Evolutionary conservation across 1,284 basidiomycete species (phyloP).

Genomic region (Leccinum pachyderme): DNA sequence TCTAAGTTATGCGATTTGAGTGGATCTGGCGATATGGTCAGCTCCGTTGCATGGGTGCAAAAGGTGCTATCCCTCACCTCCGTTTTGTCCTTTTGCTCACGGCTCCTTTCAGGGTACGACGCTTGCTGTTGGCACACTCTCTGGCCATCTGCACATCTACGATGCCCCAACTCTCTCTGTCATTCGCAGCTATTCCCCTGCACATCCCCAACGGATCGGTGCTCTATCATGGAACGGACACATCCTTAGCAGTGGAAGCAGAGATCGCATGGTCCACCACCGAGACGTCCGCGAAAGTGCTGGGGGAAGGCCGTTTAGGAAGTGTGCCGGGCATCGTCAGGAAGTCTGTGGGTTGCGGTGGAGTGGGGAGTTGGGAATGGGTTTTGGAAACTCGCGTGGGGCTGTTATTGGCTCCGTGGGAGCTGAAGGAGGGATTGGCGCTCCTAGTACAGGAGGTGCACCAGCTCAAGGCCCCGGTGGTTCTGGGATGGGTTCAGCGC

Average conservation of each 20-base stretch:
- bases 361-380: slow-evolving; percentile 49
- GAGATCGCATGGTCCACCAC: slow-evolving; percentile 90
- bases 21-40: slow-evolving; percentile 64
- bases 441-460: slow-evolving; percentile 23
- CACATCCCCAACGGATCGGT: slow-evolving; percentile 88
- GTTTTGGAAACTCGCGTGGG: slow-evolving; percentile 28
- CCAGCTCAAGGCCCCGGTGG: slow-evolving; percentile 28
- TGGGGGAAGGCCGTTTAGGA: slow-evolving; percentile 66
- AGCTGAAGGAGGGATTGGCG: slow-evolving; percentile 23
- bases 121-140: slow-evolving; percentile 89
- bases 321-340: slow-evolving; percentile 84
- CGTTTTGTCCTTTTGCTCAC: slow-evolving; percentile 26
- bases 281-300: slow-evolving; percentile 83
- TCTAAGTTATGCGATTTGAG: slow-evolving; percentile 88
- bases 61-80: slow-evolving; percentile 48
- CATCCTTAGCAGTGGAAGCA: slow-evolving; percentile 87
- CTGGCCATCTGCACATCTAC: slow-evolving; percentile 90
- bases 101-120: slow-evolving; percentile 65
- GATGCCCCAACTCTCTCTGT: slow-evolving; percentile 82
- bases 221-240: slow-evolving; percentile 93
- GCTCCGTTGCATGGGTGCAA: slow-evolving; percentile 91
- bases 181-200: slow-evolving; percentile 84
- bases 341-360: slow-evolving; percentile 97
- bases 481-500: slow-evolving; percentile 55
- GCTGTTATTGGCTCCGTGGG: slow-evolving; percentile 12